Evolutionary conservation across 371 early-diverging fungal genomes (phyloP).

Genomic region (Saksenaea oblongispora): DNA sequence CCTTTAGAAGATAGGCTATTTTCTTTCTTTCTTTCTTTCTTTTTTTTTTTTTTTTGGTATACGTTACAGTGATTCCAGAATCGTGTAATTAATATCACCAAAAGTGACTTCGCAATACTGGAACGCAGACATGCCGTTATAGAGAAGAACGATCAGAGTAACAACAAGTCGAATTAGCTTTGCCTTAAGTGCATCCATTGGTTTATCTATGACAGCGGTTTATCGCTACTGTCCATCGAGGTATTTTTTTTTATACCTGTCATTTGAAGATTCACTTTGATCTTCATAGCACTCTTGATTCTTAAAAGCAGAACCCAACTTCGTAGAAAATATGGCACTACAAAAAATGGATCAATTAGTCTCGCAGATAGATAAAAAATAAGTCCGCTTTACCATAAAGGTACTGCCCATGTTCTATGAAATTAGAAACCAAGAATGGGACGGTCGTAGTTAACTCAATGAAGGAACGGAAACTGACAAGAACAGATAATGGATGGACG

Average conservation of each 20-base stretch:
- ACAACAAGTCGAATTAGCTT: conserved; percentile 62
- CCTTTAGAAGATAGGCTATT: no score
- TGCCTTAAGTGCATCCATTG: conserved; percentile 60
- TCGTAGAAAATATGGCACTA: conserved; percentile 65
- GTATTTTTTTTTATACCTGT: conserved; percentile 20
- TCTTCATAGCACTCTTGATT: conserved; percentile 60
- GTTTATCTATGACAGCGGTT: conserved; percentile 24
- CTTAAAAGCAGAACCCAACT: conserved; percentile 60
- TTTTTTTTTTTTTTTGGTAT: neutral
- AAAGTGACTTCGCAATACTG: conserved; percentile 70
- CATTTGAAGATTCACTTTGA: conserved; percentile 56
- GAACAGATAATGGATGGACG: conserved; percentile 26
- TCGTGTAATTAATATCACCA: conserved; percentile 42
- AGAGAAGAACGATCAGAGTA: conserved; percentile 62
- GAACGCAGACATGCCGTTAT: conserved; percentile 71
- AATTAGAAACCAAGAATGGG: conserved; percentile 56
- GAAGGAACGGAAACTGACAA: conserved; percentile 51
- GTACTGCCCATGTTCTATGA: conserved; percentile 51
- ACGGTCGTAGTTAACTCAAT: conserved; percentile 58
- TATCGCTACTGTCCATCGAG: neutral
- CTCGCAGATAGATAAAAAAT: neutral
- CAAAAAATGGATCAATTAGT: neutral
- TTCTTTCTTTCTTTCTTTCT: no score
- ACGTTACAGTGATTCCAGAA: conserved; percentile 51
- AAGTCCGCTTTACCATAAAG: conserved; percentile 45